These are phyloP conservation scores for Ophiostoma perfectum DNA, from an alignment of 2,329 filamentous ascomycete species.

Conservation along the genomic window DNA sequence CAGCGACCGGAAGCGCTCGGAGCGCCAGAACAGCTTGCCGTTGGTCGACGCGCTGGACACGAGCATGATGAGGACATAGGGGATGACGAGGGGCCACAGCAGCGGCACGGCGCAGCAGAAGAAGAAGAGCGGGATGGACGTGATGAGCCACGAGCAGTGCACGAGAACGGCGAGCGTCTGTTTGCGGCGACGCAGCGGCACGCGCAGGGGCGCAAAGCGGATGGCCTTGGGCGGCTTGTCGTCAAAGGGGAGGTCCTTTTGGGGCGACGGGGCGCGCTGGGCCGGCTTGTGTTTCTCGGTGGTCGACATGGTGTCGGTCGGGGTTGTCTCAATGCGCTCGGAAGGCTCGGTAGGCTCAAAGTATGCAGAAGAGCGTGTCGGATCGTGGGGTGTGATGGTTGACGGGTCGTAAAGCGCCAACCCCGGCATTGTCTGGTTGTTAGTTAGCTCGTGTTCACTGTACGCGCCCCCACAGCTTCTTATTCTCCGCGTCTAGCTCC, in stretches of 20 bases:
- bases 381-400: not conserved
- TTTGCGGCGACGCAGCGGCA: conserved; percentile 64
- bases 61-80: conserved; percentile 79
- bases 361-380: not conserved
- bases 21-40: conserved; percentile 69
- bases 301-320: not conserved
- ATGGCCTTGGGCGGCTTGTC: conserved; percentile 41
- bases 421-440: conserved; percentile 7
- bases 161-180: conserved; percentile 74
- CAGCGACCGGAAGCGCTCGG: conserved; percentile 65
- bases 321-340: not conserved
- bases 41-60: conserved; percentile 72
- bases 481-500: not conserved
- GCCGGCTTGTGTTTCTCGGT: conserved; percentile 3
- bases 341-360: not conserved
- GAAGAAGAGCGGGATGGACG: conserved; percentile 75
- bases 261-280: not conserved
- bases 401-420: conserved; percentile 2
- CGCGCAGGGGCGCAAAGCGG: conserved; percentile 74
- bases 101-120: conserved; percentile 85
- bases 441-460: not conserved
- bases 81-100: conserved; percentile 71
- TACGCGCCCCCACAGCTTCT: not conserved
- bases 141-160: conserved; percentile 66
- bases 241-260: conserved; percentile 9